Evolutionary conservation across 2,329 filamentous ascomycete genomes (phyloP), one percentile per base, ranked within the genome.

Genomic region (Fusarium sororula): DNA sequence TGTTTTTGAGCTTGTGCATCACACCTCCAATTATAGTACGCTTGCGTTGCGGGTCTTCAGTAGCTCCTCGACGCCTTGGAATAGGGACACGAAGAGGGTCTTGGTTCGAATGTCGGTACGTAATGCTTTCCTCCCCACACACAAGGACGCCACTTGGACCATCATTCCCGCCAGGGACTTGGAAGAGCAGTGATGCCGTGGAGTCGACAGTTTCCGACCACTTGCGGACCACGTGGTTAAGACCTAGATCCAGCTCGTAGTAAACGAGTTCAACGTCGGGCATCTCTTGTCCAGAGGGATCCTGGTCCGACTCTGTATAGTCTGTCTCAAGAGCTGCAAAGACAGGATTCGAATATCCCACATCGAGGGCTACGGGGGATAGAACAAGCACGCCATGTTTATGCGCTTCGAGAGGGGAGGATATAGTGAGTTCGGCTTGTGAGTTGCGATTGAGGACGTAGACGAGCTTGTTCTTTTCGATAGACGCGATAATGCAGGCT

Each of bases 381-480:
- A 98, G 94, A 26, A 98, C 95, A 55, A 99, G 84, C 2, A 95
- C 96, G 68, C 96, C 94, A 17, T 94, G 91, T 82, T 96, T 97
- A 83, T 99, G 96, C 3, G 96, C 96, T 83, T 99, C 96, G 22
- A 99, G 88, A 1, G 96, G 96, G 17, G 96, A 99, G 7, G 96
- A 99, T 54, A 99, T 99, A 38, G 95, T 97, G 77, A 99, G 90
- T 82, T 98, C 94, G n/a, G 95, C 95, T 83, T 98, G 94, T 5
- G 95, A 90, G 84, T 98, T 97, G 74, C 97, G 92, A 83, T 98
- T 98, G 75, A 99, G 88, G 79, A 99, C 95, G 84, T 99, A 99
- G 75, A 99, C 96, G 59, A 99, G 92, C 86, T 99, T 99, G 86
- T 98, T 99, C 89, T 99, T 99, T 85, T 99, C 97, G 60, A 95